Base-by-base conservation (phyloP, 2,329 filamentous ascomycete genomes). In the Phoma sp. region DNA sequence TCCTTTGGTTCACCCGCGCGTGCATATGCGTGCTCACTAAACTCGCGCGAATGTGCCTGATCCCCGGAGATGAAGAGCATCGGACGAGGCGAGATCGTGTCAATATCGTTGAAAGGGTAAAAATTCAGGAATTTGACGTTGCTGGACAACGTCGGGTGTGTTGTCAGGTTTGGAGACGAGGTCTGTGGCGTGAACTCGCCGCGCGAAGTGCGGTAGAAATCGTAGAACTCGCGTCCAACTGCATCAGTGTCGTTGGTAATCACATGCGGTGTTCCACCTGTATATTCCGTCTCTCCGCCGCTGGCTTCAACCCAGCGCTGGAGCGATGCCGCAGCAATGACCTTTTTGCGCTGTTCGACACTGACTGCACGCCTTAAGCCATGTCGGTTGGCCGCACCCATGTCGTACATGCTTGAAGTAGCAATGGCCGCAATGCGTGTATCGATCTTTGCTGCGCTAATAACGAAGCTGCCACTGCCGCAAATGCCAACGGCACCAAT, bases 1-100 rank as follows among this genome's bases (percentile, higher is more conserved):
- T 76, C 73, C 61, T 76, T 77, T 7, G 74, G 75, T 51, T 76
- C 70, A 14, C n/a, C 67, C 40, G 60, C 68, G 26, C 32, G 54
- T 1, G 38, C 46, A 34, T 66, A 70, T 2, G 68, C 69, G 23
- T 66, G 53, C 39, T 67, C 55, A n/a, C 65, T 71, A 43, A 68
- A 71, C 53, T 69, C 65, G 2, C 61, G 63, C 11, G 68, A 69
- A 51, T 71, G 67, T 2, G 68, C 59, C 12, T 61, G 59, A 14
- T 66, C 62, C 20, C 69, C 67, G 1, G 59, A 48, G 10, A 71
- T 57, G 23, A 71, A 67, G 2, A 73, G 58, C 14, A 73, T 10
- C 0, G 68, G 68, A 1, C 69, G 68, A 4, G 69, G 64, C n/a
- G 66, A 68, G 43, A 71, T 71, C 0, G 54, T 64, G 2, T 71